Percentiles rank a stretch among this genome's conserved stretches.
Evolutionary conservation across 495 filamentous ascomycete species (phyloP).

Genomic region (Penicillium lividum): DNA sequence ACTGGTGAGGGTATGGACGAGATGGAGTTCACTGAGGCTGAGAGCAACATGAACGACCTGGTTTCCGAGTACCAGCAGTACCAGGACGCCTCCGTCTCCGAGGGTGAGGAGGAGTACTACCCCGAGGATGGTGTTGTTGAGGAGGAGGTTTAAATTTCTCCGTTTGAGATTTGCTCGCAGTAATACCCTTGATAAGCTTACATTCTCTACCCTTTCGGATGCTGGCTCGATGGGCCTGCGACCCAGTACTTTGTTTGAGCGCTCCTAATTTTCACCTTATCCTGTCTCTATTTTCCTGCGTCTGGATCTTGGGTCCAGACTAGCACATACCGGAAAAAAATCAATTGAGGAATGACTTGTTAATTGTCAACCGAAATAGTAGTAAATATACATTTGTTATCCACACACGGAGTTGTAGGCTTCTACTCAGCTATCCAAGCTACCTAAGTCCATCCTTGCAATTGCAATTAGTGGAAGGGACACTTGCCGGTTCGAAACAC

Average conservation of each 20-base stretch:
- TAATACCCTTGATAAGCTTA: slow-evolving; percentile 49
- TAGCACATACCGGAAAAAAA: slow-evolving; percentile 48
- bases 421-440: neutral
- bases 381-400: neutral
- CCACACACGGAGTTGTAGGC: no score
- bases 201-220: slow-evolving; percentile 35
- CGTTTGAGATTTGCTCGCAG: slow-evolving; percentile 40
- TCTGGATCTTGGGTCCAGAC: slow-evolving; percentile 31
- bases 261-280: slow-evolving; percentile 43
- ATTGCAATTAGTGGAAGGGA: slow-evolving; percentile 47
- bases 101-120: slow-evolving; percentile 71
- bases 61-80: slow-evolving; percentile 99
- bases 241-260: slow-evolving; percentile 46
- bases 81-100: slow-evolving; percentile 91
- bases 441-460: neutral
- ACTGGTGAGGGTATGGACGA: slow-evolving; percentile 99
- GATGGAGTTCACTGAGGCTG: slow-evolving; percentile 99
- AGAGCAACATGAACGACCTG: slow-evolving; percentile 99
- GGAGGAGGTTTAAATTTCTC: slow-evolving; percentile 43
- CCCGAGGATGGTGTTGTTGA: slow-evolving; percentile 46
- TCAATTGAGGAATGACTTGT: slow-evolving; percentile 30
- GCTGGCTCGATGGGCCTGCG: slow-evolving; percentile 27
- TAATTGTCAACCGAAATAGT: slow-evolving; percentile 5
- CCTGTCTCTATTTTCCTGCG: slow-evolving; percentile 44
- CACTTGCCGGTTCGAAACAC: slow-evolving; percentile 50